Base-by-base conservation (phyloP, 805 yeast species). In the Helenozyma baotianmanensis region DNA sequence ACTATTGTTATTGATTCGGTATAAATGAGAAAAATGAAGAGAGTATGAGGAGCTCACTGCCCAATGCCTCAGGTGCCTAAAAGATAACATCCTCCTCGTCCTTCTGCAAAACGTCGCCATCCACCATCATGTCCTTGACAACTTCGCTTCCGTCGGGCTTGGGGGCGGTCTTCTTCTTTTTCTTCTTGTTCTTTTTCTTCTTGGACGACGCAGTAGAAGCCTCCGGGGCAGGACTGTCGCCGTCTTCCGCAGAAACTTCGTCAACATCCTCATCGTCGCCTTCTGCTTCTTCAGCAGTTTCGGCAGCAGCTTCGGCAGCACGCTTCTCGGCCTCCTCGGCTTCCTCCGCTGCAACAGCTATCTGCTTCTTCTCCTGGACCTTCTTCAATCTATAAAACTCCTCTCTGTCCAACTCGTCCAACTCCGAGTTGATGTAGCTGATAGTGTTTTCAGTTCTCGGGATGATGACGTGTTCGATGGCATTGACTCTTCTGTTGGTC, bases 401-500 rank as follows among this genome's bases (percentile, higher is more conserved):
- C 66, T 90, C 98, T 74, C 98, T 83, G 59, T 92, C 97, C 59
- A 92, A 74, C 66, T 90, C 98, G 63, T 92, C 98, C 56, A 90
- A 75, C 62, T 90, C 98, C 21, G 96, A 84, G 61, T 88, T 89
- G 70, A 90, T 90, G 64, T 90, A 78, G 32, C 72, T 60, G 53
- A 90, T 90, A 18, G 98, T 90, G 64, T 90, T 90, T 61, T 92
- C 97, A 2, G 97, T 92, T 64, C 97, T 78, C 48, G 98, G 98
- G 40, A 90, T 90, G 51, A 90, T 89, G 28, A 90, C 97, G 55
- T 90, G 97, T 68, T 90, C 98, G 62, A 90, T 90, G 42, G 98
- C 97, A 59, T 90, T 90, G 53, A 90, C 98, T 73, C 98, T 85
- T 69, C 98, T 78, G 64, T 90, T 90, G 34, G 98, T 90, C 40